Conservation (phyloP, 1,284 basidiomycete species). For the Heterobasidion parviporum region DNA sequence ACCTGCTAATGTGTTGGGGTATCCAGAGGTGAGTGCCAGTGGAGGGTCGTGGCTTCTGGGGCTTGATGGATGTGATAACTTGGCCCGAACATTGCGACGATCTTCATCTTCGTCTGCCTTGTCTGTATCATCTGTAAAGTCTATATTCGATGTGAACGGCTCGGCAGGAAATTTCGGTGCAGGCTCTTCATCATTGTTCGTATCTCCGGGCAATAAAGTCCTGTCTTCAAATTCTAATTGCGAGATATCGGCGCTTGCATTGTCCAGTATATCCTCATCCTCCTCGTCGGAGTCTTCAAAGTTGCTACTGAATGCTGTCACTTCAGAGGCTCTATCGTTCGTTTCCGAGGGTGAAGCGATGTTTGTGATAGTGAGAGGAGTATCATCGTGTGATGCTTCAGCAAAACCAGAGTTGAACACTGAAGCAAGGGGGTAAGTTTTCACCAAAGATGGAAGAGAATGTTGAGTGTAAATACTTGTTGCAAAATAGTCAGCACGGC, state of each 20-base stretch:
- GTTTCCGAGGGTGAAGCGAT: constrained; percentile 16
- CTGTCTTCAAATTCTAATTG: not conserved
- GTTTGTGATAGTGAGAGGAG: constrained; percentile 11
- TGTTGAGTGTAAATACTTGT: constrained; percentile 35
- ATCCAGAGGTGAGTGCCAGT: not conserved
- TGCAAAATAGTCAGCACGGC: constrained; percentile 69
- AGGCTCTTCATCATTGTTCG: not conserved
- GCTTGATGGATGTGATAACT: constrained; percentile 24
- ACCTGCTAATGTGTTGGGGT: constrained; percentile 14
- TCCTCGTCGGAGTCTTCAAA: constrained; percentile 62
- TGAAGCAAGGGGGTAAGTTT: constrained; percentile 17
- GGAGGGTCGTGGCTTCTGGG: constrained; percentile 7
- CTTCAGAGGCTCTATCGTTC: constrained; percentile 19
- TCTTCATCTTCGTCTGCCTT: not conserved
- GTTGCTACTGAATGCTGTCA: constrained; percentile 16
- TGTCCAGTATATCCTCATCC: constrained; percentile 25
- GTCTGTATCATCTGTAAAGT: not conserved
- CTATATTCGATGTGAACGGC: constrained; percentile 1
- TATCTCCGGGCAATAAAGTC: not conserved
- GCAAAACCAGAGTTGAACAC: constrained; percentile 68
- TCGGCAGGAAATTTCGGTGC: not conserved
- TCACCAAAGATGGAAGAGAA: not conserved
- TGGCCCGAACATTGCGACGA: constrained; percentile 22
- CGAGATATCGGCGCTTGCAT: not conserved
- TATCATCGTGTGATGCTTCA: constrained; percentile 31